Percentiles rank a stretch among this genome's conserved stretches.
phyloP scores from a whole-genome alignment of 352 stramenopile species.

The Globisporangium alternatum region DNA sequence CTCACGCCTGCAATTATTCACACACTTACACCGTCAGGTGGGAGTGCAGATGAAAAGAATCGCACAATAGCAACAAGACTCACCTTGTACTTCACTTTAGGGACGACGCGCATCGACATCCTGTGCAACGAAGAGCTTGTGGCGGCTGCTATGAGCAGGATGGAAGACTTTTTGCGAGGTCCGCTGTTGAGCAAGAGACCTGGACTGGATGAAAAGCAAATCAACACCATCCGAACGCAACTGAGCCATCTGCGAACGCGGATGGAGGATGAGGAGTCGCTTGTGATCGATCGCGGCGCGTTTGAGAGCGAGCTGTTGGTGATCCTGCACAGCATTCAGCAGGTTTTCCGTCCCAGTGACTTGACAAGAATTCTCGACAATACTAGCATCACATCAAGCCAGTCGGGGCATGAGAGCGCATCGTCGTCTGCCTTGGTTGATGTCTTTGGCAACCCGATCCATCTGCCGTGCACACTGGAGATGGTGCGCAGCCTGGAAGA shows the following conservation, averaged over 20 bases:
- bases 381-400: background rate
- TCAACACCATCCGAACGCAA: slow-evolving; percentile 29
- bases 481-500: slow-evolving; percentile 42
- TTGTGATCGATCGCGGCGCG: slow-evolving; percentile 38
- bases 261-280: slow-evolving; percentile 65
- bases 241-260: slow-evolving; percentile 47
- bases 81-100: slow-evolving; percentile 63
- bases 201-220: slow-evolving; percentile 25
- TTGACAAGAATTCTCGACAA: background rate
- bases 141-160: slow-evolving; percentile 21
- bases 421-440: slow-evolving; percentile 21
- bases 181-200: slow-evolving; percentile 52
- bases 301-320: slow-evolving; percentile 32
- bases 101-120: slow-evolving; percentile 41
- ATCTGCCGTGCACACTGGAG: slow-evolving; percentile 44
- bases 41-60: background rate
- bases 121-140: slow-evolving; percentile 18
- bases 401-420: too few species aligned
- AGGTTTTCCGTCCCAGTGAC: slow-evolving; percentile 26
- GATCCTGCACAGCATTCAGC: slow-evolving; percentile 36
- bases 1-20: slow-evolving; percentile 48
- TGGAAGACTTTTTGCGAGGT: slow-evolving; percentile 45
- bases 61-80: slow-evolving; percentile 16
- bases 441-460: slow-evolving; percentile 45
- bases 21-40: background rate